These are phyloP conservation scores for Cryptosporidium muris DNA, from an alignment of 169 alveolate species.

Conservation along the genomic window DNA sequence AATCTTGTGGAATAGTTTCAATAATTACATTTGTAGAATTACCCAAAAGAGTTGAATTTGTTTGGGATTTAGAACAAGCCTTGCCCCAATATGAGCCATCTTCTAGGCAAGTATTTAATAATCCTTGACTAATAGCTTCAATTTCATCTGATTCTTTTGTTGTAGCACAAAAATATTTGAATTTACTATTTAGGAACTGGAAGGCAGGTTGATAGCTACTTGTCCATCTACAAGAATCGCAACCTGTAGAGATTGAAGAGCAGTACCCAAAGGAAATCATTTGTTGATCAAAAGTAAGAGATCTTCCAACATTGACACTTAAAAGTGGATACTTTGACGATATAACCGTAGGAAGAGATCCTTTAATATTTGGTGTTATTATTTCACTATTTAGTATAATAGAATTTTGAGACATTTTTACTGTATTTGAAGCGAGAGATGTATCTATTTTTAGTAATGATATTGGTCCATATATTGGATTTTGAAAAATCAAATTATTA, in stretches of 20 bases:
- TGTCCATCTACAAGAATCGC: constrained; percentile 44
- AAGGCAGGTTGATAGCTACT: constrained; percentile 68
- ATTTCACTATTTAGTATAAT: constrained; percentile 40
- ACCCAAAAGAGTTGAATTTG: constrained; percentile 56
- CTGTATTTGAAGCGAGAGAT: not conserved
- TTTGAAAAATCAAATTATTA: not conserved
- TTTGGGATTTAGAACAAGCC: constrained; percentile 62
- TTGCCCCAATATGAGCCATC: constrained; percentile 67
- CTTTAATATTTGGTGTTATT: constrained; percentile 36
- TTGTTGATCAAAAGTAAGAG: constrained; percentile 44
- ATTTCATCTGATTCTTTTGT: constrained; percentile 19
- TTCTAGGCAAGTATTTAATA: constrained; percentile 32
- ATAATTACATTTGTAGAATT: constrained; percentile 28
- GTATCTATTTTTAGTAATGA: constrained; percentile 10
- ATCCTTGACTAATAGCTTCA: not conserved
- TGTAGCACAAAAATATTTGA: constrained; percentile 48
- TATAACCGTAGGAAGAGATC: constrained; percentile 12
- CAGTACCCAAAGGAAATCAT: constrained; percentile 45
- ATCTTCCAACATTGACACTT: constrained; percentile 20
- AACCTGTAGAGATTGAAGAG: not conserved
- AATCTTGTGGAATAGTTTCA: constrained; percentile 20
- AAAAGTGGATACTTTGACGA: constrained; percentile 37
- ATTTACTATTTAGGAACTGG: constrained; percentile 12
- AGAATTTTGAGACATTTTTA: not conserved
- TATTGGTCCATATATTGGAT: constrained; percentile 40